Evolutionary conservation across 805 yeast genomes (phyloP), one percentile per base, ranked within the genome.

Genomic region (Peterozyma toletana): DNA sequence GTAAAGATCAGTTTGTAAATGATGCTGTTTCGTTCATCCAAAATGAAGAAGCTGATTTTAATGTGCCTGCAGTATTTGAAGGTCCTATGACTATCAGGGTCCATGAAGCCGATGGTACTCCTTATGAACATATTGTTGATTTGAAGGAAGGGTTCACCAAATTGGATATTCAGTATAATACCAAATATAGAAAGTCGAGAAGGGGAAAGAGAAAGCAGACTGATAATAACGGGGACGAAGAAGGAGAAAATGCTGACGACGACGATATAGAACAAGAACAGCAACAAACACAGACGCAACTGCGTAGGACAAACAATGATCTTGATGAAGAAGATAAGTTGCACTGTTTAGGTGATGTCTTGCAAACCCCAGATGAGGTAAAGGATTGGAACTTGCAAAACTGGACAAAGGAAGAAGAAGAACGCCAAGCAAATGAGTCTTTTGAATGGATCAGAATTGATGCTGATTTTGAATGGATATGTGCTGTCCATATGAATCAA

Each of bases 371-470:
- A 1, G 58, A 66, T 6, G 96, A 90, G 6, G 66, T 82, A 40
- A 64, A 62, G 10, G 73, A 75, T 31, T 91, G 98, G 98, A 70
- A 71, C 13, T 67, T 88, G 10, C 70, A 75, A 1, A 95, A 87
- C 37, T 80, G 86, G 77, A 67, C 75, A 11, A 73, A 73, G 39
- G 82, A 80, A 30, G 89, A 83, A 41, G 90, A 81, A 47, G 89
- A 82, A 36, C 66, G 67, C 35, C 70, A 78, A 67, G 70, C 77
- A 17, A 80, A 78, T 53, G 97, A 91, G 54, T 96, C 96, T 0
- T 93, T 89, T 62, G 99, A 93, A 55, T 93, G 99, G 99, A 73
- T 93, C 34, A 72, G 99, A 53, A 86, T 91, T n/a, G 99, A 93
- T 64, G 90, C 97, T 0, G 99, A 93, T 60, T 86, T 83, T 55